Percentiles rank a stretch among this genome's conserved stretches.
Conservation (phyloP, 139 green algal genomes). For the Coccomyxa sp. region DNA sequence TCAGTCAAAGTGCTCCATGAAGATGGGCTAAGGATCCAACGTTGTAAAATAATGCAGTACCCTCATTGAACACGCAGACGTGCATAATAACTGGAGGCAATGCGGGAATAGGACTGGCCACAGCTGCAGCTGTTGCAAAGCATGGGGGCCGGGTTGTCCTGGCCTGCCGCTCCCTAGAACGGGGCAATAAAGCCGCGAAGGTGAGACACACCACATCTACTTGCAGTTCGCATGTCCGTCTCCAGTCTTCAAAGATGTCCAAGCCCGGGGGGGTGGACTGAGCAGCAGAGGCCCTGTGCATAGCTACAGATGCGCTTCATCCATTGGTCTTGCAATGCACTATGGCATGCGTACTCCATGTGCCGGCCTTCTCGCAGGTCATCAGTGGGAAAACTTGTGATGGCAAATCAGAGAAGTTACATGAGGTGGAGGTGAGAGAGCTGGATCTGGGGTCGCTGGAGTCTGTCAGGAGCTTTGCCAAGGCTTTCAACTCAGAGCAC, state of each 20-base stretch:
- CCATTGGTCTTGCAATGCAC: too few species aligned
- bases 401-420: too few species aligned
- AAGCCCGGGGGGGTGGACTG: too few species aligned
- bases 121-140: constrained; percentile 9
- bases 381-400: too few species aligned
- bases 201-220: not conserved
- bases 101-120: constrained; percentile 22
- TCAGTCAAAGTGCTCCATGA: not conserved
- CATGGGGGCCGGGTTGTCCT: constrained; percentile 23
- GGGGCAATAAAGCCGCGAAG: constrained; percentile 4
- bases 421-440: constrained; percentile 26
- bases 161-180: constrained; percentile 16
- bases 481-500: constrained; percentile 13
- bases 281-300: not conserved
- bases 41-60: not conserved
- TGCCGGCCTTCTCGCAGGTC: too few species aligned
- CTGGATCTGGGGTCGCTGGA: constrained; percentile 48
- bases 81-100: constrained; percentile 34
- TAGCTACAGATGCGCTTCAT: not conserved
- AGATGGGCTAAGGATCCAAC: not conserved
- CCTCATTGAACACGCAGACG: not conserved
- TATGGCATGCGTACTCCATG: too few species aligned
- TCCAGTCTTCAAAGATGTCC: too few species aligned
- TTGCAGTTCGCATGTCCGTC: too few species aligned
- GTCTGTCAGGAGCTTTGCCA: constrained; percentile 48